Percentiles rank a stretch among this genome's conserved stretches.
These are phyloP conservation scores for Carex arenaria DNA, from an alignment of 202 grass and related monocot genomes.

Conservation along the genomic window DNA sequence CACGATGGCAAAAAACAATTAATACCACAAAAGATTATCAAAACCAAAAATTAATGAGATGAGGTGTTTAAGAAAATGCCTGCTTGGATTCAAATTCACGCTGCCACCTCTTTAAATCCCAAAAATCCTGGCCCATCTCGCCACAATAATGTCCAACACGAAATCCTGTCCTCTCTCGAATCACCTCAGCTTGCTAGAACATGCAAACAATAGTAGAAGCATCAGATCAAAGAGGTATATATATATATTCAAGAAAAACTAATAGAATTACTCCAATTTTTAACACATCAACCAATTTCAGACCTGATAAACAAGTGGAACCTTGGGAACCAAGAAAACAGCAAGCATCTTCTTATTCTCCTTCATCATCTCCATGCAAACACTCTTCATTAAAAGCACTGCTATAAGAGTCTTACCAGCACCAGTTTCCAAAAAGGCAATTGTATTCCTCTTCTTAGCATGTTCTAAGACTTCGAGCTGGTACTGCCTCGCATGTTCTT, in stretches of 20 bases:
- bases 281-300: not conserved
- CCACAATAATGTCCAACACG: constrained; percentile 92
- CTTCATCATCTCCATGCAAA: constrained; percentile 59
- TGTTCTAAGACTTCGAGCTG: constrained; percentile 95
- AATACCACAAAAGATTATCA: not conserved
- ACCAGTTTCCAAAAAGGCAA: constrained; percentile 86
- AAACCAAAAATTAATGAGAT: not conserved
- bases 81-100: constrained; percentile 96
- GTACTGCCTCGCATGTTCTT: constrained; percentile 87
- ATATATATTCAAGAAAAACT: not conserved
- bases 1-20: not conserved
- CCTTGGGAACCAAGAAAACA: constrained; percentile 92
- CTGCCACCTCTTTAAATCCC: constrained; percentile 93
- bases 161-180: constrained; percentile 76
- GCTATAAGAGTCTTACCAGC: constrained; percentile 89
- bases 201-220: constrained; percentile 19
- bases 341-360: constrained; percentile 85
- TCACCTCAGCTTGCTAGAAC: constrained; percentile 92
- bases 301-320: constrained; percentile 99
- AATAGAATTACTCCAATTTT: constrained; percentile 5
- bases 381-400: constrained; percentile 79
- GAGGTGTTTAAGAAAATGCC: constrained; percentile 33
- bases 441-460: constrained; percentile 89
- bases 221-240: not conserved
- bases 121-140: constrained; percentile 99